Conservation (phyloP, 2,329 filamentous ascomycete species). For the Chaetothyriales sp. region DNA sequence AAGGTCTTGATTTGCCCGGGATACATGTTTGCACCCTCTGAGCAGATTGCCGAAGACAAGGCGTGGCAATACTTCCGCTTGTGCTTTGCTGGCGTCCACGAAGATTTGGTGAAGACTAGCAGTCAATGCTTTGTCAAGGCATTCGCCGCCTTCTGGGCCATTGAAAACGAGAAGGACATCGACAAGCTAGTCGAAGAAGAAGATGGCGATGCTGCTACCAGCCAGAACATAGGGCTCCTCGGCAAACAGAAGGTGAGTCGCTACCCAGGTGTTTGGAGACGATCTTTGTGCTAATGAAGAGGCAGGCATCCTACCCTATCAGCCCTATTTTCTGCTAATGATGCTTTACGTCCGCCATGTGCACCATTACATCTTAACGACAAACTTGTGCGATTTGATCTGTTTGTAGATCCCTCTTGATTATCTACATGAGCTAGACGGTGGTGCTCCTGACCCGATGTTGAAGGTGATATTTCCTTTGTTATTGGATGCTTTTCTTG, state of each 20-base stretch:
- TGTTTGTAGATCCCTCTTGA: too few species aligned
- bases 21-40: slow-evolving; percentile 56
- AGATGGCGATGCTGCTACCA: background rate
- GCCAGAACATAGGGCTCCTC: background rate
- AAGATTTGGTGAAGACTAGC: slow-evolving; percentile 51
- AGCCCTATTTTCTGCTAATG: background rate
- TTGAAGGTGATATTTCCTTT: too few species aligned
- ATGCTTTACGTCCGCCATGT: background rate
- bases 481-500: too few species aligned
- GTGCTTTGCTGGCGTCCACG: slow-evolving; percentile 75
- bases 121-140: slow-evolving; percentile 54
- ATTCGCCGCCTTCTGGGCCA: slow-evolving; percentile 61
- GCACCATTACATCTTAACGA: background rate
- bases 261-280: background rate
- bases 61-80: slow-evolving; percentile 63
- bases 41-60: slow-evolving; percentile 41
- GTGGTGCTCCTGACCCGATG: too few species aligned
- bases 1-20: slow-evolving; percentile 60
- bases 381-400: background rate
- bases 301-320: background rate
- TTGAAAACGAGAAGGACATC: slow-evolving; percentile 53
- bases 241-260: background rate
- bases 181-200: slow-evolving; percentile 44
- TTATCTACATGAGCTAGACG: too few species aligned
- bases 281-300: background rate